Conservation (phyloP, 331 rosid species). For the Pyracantha coccinea region DNA sequence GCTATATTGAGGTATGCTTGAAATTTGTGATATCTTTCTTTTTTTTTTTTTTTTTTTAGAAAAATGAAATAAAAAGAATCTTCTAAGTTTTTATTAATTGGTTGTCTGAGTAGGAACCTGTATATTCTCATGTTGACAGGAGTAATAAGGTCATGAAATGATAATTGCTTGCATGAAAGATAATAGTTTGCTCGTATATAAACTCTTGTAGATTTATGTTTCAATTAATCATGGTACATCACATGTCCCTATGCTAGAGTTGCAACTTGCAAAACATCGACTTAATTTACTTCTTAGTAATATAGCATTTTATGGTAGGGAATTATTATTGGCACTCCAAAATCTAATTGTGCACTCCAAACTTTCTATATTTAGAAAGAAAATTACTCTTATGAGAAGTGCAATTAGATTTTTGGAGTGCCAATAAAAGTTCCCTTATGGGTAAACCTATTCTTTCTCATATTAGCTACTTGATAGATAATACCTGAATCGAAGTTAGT, state of each 20-base stretch:
- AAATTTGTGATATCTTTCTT: not conserved
- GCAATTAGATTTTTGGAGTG: no score
- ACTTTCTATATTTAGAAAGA: no score
- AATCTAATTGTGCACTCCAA: no score
- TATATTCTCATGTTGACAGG: not conserved
- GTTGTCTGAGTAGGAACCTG: not conserved
- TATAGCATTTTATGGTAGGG: not conserved
- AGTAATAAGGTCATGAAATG: no score
- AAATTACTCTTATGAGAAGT: no score
- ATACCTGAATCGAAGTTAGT: not conserved
- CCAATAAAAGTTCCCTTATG: no score
- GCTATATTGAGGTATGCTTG: conserved; percentile 40
- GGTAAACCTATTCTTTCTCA: not conserved
- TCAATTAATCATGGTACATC: not conserved
- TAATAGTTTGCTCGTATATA: not conserved
- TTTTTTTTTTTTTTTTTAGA: not conserved
- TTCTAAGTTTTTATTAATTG: not conserved
- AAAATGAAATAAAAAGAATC: not conserved
- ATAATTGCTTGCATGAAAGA: no score
- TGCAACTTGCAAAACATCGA: not conserved
- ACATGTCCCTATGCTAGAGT: not conserved
- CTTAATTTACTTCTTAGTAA: not conserved
- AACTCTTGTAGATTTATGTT: not conserved
- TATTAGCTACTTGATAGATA: not conserved
- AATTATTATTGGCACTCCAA: no score